Base-by-base conservation (phyloP, 2,329 filamentous ascomycete species). In the Zymoseptoria brevis region DNA sequence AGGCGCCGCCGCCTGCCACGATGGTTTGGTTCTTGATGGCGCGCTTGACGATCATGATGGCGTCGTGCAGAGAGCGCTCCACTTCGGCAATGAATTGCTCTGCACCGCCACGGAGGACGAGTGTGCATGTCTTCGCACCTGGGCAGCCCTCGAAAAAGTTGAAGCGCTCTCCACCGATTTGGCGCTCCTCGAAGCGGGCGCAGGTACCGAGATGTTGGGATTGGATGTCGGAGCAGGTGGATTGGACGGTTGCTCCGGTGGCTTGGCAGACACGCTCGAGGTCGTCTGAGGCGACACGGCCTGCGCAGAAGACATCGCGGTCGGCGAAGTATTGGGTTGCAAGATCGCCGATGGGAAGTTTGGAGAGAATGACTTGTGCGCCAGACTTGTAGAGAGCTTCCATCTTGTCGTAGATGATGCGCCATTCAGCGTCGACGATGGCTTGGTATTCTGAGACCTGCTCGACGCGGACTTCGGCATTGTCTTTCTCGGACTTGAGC, bases 41-140 rank as follows among this genome's bases (percentile, higher is more conserved):
- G 62, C 95, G 91, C 85, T 97, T 97, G 73, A 99, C 94, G 71
- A 99, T 96, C 94, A 99, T 99, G 77, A 99, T 97, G 68, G 94
- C 94, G 72, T 99, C 94, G 81, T 99, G 94, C 66, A 99, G 83
- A 73, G 90, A 96, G 65, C 94, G 89, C 81, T 99, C 94, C 1
- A 96, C 94, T 76, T 99, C 94, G 60, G 94, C 94, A 69, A 99
- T 99, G 79, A 99, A 99, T 75, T 99, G 94, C 80, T 99, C 94
- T 41, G 94, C 94, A 66, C 94, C 94, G 71, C 94, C 94, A 72
- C 94, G 89, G 64, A 99, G 87, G 49, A 99, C 86, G 19, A 99
- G 81, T 8, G 94, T 99, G 82, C 94, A 99, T 1, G 94, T 97
- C 83, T 96, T 96, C 65, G 94, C 93, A 71, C 87, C 87, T 29